Evolutionary conservation across 2,329 filamentous ascomycete species (phyloP).

Genomic region (Paracorniculantispora psalliotae): DNA sequence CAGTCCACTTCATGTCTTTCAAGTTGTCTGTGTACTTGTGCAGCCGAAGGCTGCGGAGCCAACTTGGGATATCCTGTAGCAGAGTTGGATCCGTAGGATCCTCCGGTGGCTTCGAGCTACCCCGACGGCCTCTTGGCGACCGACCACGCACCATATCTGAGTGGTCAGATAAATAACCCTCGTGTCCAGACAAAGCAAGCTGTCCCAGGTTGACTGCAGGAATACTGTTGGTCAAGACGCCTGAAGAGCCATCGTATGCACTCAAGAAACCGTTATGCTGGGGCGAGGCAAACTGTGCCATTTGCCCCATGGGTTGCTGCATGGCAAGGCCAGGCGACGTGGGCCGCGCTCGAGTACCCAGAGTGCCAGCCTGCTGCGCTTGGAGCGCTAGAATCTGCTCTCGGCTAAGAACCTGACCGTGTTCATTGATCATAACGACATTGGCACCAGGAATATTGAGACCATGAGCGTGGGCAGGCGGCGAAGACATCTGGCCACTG

Average conservation of each 20-base stretch:
- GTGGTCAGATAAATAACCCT: slow-evolving; percentile 90
- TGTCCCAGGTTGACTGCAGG: slow-evolving; percentile 66
- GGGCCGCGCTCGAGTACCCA: slow-evolving; percentile 74
- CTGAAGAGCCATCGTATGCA: slow-evolving; percentile 73
- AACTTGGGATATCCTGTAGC: slow-evolving; percentile 90
- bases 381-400: slow-evolving; percentile 83
- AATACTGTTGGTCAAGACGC: slow-evolving; percentile 67
- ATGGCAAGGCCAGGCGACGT: slow-evolving; percentile 84
- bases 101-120: slow-evolving; percentile 95
- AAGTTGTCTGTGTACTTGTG: slow-evolving; percentile 99
- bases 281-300: slow-evolving; percentile 74
- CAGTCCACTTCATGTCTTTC: slow-evolving; percentile 95
- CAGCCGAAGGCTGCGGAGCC: slow-evolving; percentile 87
- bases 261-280: slow-evolving; percentile 93
- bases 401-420: slow-evolving; percentile 78
- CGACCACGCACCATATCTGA: slow-evolving; percentile 86
- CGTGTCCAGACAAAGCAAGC: slow-evolving; percentile 64
- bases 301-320: slow-evolving; percentile 58
- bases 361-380: slow-evolving; percentile 56
- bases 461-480: slow-evolving; percentile 40
- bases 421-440: slow-evolving; percentile 91
- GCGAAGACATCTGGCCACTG: slow-evolving; percentile 58
- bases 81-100: slow-evolving; percentile 89
- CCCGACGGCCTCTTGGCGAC: slow-evolving; percentile 85
- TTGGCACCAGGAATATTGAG: slow-evolving; percentile 65